phyloP scores from a whole-genome alignment of 176 grass and related monocot genomes.

The Avena insularis region DNA sequence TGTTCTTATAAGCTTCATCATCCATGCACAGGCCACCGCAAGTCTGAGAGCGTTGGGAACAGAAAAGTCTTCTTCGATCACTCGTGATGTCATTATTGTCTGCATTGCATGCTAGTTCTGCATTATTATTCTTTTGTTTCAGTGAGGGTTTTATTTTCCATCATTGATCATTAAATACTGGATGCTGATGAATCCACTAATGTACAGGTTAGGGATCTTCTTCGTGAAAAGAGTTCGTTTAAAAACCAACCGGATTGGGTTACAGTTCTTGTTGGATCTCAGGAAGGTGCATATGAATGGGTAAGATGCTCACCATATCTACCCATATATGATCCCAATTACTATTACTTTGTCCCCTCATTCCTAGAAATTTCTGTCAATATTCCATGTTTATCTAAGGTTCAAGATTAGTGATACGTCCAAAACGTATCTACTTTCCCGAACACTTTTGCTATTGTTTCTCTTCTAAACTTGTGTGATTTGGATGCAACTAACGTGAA shows the following conservation, averaged over 20 bases:
- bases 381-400: not conserved
- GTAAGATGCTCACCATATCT: slow-evolving; percentile 48
- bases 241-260: slow-evolving; percentile 81
- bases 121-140: too few species aligned
- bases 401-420: not conserved
- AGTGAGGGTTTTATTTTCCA: too few species aligned
- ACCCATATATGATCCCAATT: not conserved
- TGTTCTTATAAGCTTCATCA: slow-evolving; percentile 33
- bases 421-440: too few species aligned
- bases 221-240: slow-evolving; percentile 74
- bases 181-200: not conserved
- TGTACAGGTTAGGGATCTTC: slow-evolving; percentile 83
- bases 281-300: slow-evolving; percentile 98
- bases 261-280: slow-evolving; percentile 90
- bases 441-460: too few species aligned
- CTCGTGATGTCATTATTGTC: not conserved
- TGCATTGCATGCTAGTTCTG: not conserved
- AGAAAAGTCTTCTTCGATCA: slow-evolving; percentile 44
- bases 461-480: too few species aligned
- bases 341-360: not conserved
- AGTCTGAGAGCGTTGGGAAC: slow-evolving; percentile 83
- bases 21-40: slow-evolving; percentile 69
- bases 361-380: not conserved
- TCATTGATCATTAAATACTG: not conserved
- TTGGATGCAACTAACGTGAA: too few species aligned